A percentile compares a stretch with the other conserved stretches of the same genome.
phyloP scores from a whole-genome alignment of 306 rosid genomes.

The Purshia tridentata region DNA sequence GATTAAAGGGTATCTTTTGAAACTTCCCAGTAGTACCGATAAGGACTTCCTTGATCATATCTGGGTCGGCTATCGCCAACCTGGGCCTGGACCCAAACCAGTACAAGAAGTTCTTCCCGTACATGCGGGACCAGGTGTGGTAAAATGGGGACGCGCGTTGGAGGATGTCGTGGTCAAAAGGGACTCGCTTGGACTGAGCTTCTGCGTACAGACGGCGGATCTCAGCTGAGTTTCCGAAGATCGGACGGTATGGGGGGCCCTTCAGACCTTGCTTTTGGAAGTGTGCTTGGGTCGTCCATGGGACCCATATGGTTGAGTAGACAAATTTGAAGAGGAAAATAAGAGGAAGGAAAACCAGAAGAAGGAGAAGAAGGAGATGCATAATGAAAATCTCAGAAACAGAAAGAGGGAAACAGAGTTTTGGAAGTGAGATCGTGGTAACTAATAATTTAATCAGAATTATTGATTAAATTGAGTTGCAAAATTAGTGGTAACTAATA shows the following conservation, averaged over 20 bases:
- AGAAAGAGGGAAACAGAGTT: neutral
- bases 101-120: conserved; percentile 60
- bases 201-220: conserved; percentile 44
- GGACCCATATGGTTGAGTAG: conserved; percentile 47
- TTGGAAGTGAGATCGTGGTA: neutral
- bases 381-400: conserved; percentile 4
- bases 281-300: conserved; percentile 44
- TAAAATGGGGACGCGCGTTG: conserved; percentile 51
- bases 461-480: too few relatives aligned
- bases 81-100: conserved; percentile 76
- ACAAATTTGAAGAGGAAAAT: conserved; percentile 31
- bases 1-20: conserved; percentile 31
- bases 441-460: too few relatives aligned
- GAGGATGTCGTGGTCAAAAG: conserved; percentile 50
- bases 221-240: conserved; percentile 56
- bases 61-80: conserved; percentile 65
- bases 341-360: conserved; percentile 2
- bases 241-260: conserved; percentile 68
- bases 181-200: conserved; percentile 32
- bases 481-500: too few relatives aligned
- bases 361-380: conserved; percentile 20
- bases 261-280: conserved; percentile 56
- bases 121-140: conserved; percentile 53
- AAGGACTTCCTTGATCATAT: conserved; percentile 58
- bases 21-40: conserved; percentile 41